Evolutionary conservation across 805 yeast genomes (phyloP), one percentile per base, ranked within the genome.

Genomic region (Lipomyces orientalis): DNA sequence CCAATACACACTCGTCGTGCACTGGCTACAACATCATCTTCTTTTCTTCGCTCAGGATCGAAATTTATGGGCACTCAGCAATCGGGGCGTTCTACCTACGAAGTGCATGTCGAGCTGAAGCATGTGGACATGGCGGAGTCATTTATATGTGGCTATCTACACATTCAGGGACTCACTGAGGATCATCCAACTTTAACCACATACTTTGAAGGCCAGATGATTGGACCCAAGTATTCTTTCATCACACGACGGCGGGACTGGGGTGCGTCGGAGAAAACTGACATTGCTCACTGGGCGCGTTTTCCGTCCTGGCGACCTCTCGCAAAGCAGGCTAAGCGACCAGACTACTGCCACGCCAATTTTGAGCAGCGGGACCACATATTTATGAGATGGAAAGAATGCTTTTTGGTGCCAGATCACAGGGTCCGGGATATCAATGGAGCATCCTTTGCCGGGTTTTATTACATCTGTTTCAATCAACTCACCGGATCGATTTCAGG

Each of bases 301-400:
- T 86, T 86, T 73, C 80, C 81, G 9, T 76, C 83, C 25, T 85
- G 84, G 81, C 79, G 81, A 59, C 74, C 71, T 37, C 68, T 73
- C 25, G 73, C 74, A 19, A 66, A 70, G 33, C 66, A 70, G 59
- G 76, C 76, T 16, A 67, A 72, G 57, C 73, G 74, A 49, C 75
- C 75, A 14, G 72, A 70, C 60, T 76, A 75, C 65, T 75, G 75
- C 33, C 79, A 77, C 58, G 59, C 67, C 22, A 67, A 77, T 71
- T 79, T 72, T 58, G 75, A 73, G 34, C 67, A 80, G 59, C 79
- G 82, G 29, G 83, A 87, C 66, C 84, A 80, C 73, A 79, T 93
- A 5, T 93, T 87, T 76, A 93, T 93, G 97, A 84, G 97, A 72
- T 93, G 98, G 98, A 93, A 93, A 79, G 98, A 93, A 78, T 86